Evolutionary conservation across 2,329 filamentous ascomycete species (phyloP), one percentile per base, ranked within the genome.

Genomic region (Blastomyces emzantsi): DNA sequence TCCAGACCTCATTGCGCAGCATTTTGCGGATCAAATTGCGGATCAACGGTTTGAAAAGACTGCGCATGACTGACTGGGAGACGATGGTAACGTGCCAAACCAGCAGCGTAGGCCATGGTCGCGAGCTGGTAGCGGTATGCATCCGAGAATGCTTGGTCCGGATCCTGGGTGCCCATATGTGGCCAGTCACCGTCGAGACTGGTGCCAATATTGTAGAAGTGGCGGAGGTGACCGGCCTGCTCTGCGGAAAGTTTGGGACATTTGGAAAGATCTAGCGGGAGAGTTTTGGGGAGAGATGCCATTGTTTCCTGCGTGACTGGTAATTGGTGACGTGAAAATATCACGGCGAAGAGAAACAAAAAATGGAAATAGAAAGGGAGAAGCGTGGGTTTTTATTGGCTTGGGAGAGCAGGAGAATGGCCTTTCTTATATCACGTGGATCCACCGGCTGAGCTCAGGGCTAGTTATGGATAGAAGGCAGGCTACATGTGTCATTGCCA

Each of bases 1-100:
- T 72, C 76, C 77, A 80, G 1, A 79, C 77, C 17, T 76, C 74
- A 6, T 72, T 68, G 11, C 70, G 69, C n/a, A 79, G 67, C 77
- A 79, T 78, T 67, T 78, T 79, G 30, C 71, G 68, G 57, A 79
- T 79, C 5, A 76, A 64, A 22, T 69, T 67, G 2, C 70, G 68
- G 19, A 78, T 64, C 0, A 79, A 67, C 0, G 65, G 63, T 63
- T 76, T 75, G 69, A 75, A 76, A 1, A 72, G 65, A 8, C 67
- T 67, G 5, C 75, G 70, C 39, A 78, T 60, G 19, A 71, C 72
- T 60, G 19, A 71, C 72, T 0, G 76, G 75, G 15, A 75, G 66
- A 5, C 72, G 75, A 64, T 79, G 73, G 41, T 75, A 79, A 72
- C 25, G 45, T 25, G 45, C 45, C 8, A 49, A 11, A 49, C 45